A percentile compares a stretch with the other conserved stretches of the same genome.
These are phyloP conservation scores for Ambrosia hybrid DNA, from an alignment of 140 eudicot species.

Conservation along the genomic window DNA sequence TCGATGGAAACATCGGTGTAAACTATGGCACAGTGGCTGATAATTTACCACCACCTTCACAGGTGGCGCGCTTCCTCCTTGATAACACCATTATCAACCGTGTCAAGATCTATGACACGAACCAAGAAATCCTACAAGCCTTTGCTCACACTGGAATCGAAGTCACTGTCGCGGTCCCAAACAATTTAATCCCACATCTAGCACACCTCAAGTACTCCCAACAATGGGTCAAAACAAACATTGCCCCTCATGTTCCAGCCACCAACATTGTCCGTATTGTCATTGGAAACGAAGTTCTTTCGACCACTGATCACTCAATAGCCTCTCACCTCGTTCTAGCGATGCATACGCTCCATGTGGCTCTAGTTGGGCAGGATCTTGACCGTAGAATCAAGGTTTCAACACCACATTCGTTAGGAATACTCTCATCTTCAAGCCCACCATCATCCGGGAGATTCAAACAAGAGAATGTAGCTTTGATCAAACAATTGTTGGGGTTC, in stretches of 20 bases:
- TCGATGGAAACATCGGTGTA: constrained; percentile 64
- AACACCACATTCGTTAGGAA: constrained; percentile 75
- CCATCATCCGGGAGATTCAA: constrained; percentile 72
- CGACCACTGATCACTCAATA: constrained; percentile 55
- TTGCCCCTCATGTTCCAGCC: constrained; percentile 56
- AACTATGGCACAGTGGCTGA: constrained; percentile 82
- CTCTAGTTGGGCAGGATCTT: constrained; percentile 53
- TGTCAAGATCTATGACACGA: constrained; percentile 67
- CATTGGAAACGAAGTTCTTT: constrained; percentile 78
- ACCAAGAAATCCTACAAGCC: constrained; percentile 57
- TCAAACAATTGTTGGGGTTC: constrained; percentile 62
- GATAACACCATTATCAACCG: constrained; percentile 75
- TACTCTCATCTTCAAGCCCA: constrained; percentile 67
- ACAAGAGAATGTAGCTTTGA: constrained; percentile 49
- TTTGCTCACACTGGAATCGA: constrained; percentile 80
- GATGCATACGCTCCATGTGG: constrained; percentile 70
- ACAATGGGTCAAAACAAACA: constrained; percentile 64
- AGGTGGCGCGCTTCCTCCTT: constrained; percentile 68
- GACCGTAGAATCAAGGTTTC: constrained; percentile 64
- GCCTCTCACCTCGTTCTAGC: constrained; percentile 68
- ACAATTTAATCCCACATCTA: constrained; percentile 55
- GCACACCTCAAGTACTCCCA: constrained; percentile 52
- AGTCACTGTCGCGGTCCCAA: constrained; percentile 62
- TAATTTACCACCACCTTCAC: constrained; percentile 76
- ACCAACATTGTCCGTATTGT: constrained; percentile 73